A percentile compares a stretch with the other conserved stretches of the same genome.
phyloP scores from a whole-genome alignment of 2,329 filamentous ascomycete species.

The Botrytis sinoallii region DNA sequence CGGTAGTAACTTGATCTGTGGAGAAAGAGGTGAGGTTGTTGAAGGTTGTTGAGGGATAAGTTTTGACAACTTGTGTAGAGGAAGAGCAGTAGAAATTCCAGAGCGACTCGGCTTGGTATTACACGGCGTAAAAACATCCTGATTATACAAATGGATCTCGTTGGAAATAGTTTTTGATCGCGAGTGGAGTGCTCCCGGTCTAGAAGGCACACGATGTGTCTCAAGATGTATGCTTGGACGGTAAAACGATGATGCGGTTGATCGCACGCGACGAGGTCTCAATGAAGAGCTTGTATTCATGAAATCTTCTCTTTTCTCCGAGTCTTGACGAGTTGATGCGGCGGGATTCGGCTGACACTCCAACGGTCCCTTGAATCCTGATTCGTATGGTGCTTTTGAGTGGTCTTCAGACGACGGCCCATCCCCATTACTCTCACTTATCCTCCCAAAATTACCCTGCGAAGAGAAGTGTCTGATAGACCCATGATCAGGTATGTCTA shows the following conservation, averaged over 20 bases:
- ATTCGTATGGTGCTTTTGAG: background rate
- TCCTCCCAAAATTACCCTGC: background rate
- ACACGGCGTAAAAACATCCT: background rate
- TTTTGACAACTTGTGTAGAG: background rate
- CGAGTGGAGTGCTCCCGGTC: background rate
- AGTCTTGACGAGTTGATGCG: background rate
- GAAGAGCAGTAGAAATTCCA: too few relatives aligned
- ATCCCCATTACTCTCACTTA: background rate
- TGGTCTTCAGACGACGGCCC: background rate
- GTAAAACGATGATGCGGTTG: background rate
- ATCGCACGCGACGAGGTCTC: background rate
- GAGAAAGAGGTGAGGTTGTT: background rate
- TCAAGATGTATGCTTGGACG: background rate
- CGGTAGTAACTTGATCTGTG: background rate
- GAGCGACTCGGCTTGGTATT: background rate
- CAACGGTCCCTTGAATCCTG: background rate
- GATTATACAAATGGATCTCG: background rate
- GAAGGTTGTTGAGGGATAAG: background rate
- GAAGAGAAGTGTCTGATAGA: background rate
- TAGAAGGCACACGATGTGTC: background rate
- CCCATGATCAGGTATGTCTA: background rate
- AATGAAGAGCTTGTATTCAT: background rate
- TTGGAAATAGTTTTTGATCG: background rate
- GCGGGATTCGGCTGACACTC: background rate
- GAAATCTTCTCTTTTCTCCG: background rate